Evolutionary conservation across 805 yeast genomes (phyloP).

Genomic region (Candida multigemmis): DNA sequence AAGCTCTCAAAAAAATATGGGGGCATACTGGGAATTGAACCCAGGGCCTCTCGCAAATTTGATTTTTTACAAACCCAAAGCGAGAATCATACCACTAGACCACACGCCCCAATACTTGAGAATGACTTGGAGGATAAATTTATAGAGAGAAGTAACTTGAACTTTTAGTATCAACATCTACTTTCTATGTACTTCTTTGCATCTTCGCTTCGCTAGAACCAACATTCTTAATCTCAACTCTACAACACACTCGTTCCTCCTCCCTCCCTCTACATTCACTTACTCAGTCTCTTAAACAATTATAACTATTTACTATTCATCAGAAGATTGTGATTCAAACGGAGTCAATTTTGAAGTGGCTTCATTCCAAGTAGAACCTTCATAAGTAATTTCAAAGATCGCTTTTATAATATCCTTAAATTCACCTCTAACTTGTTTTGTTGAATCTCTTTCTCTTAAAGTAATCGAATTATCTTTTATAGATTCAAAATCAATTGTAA

Average conservation of each 20-base stretch:
- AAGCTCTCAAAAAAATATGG: too few species aligned
- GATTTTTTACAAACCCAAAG: conserved; percentile 21
- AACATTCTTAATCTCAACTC: too few species aligned
- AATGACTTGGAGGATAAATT: too few species aligned
- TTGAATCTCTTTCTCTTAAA: conserved; percentile 93
- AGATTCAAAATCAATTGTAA: conserved; percentile 93
- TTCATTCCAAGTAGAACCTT: conserved; percentile 73
- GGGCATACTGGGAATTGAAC: conserved; percentile 48
- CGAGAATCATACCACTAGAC: conserved; percentile 27
- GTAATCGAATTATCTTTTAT: conserved; percentile 83
- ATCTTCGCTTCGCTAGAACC: too few species aligned
- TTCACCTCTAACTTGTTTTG: conserved; percentile 92
- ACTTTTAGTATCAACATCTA: too few species aligned
- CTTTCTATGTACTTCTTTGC: too few species aligned
- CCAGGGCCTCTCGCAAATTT: conserved; percentile 51
- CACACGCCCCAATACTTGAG: too few species aligned
- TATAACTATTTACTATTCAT: conserved; percentile 7
- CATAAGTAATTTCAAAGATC: conserved; percentile 65
- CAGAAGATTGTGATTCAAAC: conserved; percentile 62
- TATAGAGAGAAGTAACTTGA: too few species aligned
- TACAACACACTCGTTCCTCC: too few species aligned
- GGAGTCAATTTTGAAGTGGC: conserved; percentile 67
- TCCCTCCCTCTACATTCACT: too few species aligned
- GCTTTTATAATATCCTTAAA: conserved; percentile 63
- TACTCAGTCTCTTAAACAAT: too few species aligned